Percentiles rank a stretch among this genome's conserved stretches.
These are phyloP conservation scores for Stemphylium lycopersici DNA, from an alignment of 2,329 filamentous ascomycete species.

Conservation along the genomic window DNA sequence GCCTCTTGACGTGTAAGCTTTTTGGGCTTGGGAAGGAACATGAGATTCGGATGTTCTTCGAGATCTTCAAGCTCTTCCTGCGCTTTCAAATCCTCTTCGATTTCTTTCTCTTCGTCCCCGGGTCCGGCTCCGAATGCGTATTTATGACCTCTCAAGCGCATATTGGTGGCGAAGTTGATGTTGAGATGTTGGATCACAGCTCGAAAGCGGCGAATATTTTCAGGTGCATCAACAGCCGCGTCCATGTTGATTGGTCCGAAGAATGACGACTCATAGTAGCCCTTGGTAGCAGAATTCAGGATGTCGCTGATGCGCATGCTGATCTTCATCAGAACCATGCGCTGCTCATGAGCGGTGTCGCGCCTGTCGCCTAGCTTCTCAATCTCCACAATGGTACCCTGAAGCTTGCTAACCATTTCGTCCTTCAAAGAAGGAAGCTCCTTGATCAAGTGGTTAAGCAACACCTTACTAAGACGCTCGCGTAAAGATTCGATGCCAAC, in stretches of 20 bases:
- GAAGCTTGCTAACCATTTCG: constrained; percentile 40
- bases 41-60: not conserved
- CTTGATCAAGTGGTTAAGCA: constrained; percentile 48
- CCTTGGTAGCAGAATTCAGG: constrained; percentile 56
- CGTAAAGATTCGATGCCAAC: constrained; percentile 59
- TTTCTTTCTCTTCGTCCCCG: constrained; percentile 17
- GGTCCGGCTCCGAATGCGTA: constrained; percentile 38
- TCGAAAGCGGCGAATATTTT: constrained; percentile 56
- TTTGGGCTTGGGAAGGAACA: constrained; percentile 23
- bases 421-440: constrained; percentile 45
- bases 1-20: constrained; percentile 45
- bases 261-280: constrained; percentile 59
- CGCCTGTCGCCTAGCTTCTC: constrained; percentile 58
- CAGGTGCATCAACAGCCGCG: constrained; percentile 19
- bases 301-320: constrained; percentile 55
- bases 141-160: constrained; percentile 53
- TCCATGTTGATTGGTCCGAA: constrained; percentile 49
- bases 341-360: constrained; percentile 56
- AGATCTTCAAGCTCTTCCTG: constrained; percentile 16
- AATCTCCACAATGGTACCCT: constrained; percentile 42
- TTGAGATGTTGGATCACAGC: constrained; percentile 61
- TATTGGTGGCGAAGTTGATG: constrained; percentile 54
- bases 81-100: not conserved
- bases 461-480: constrained; percentile 57
- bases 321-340: constrained; percentile 55